phyloP scores from a whole-genome alignment of 1,139 yeast genomes.

The Yamadazyma triangularis region DNA sequence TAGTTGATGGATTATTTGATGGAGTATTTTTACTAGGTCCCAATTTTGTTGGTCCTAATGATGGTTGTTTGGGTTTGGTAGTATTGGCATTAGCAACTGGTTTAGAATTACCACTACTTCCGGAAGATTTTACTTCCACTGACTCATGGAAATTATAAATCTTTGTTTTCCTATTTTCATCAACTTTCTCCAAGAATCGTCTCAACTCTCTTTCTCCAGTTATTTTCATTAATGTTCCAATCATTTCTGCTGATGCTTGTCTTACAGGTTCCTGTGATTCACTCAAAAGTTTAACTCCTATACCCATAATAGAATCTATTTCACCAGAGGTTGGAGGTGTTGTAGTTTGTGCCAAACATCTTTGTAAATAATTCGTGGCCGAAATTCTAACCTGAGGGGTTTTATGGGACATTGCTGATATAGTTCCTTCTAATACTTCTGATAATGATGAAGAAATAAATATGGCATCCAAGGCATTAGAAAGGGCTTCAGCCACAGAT shows the following conservation, averaged over 20 bases:
- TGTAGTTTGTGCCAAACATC: conserved; percentile 55
- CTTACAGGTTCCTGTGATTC: conserved; percentile 89
- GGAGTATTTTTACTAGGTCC: conserved; percentile 12
- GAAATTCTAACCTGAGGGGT: conserved; percentile 83
- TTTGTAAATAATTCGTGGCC: conserved; percentile 56
- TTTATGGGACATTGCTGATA: conserved; percentile 63
- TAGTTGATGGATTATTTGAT: conserved; percentile 10
- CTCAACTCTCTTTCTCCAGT: conserved; percentile 69
- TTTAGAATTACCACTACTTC: no score
- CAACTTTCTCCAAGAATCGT: conserved; percentile 60
- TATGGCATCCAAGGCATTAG: conserved; percentile 60
- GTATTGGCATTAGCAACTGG: conserved; percentile 4
- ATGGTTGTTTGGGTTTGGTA: conserved; percentile 5
- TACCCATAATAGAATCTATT: conserved; percentile 52
- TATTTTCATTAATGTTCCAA: conserved; percentile 81
- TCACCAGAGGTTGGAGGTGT: conserved; percentile 50
- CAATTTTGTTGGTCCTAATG: conserved; percentile 4
- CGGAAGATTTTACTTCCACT: conserved; percentile 50
- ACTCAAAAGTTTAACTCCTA: conserved; percentile 56
- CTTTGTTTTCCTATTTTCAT: conserved; percentile 67
- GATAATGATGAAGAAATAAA: conserved; percentile 47
- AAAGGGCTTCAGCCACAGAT: conserved; percentile 67
- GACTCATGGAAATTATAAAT: conserved; percentile 56
- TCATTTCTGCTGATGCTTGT: conserved; percentile 69
- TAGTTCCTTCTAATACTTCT: conserved; percentile 59